These are phyloP conservation scores for Magnaporthiopsis rhizophila DNA, from an alignment of 2,329 filamentous ascomycete genomes.

Conservation along the genomic window DNA sequence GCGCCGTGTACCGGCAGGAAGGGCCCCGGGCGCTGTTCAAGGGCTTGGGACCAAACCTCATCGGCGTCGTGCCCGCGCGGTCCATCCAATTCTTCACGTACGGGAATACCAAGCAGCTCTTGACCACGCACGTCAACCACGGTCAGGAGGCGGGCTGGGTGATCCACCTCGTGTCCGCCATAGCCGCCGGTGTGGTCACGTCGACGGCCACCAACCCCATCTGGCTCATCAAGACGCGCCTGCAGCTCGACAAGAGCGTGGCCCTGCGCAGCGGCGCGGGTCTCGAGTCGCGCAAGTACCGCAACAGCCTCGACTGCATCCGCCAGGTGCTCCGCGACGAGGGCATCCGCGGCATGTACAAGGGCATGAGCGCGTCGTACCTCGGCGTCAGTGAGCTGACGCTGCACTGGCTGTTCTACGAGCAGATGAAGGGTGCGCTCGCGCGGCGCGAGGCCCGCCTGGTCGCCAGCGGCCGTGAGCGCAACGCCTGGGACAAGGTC, in stretches of 20 bases:
- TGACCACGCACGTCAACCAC: conserved; percentile 66
- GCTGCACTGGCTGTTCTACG: conserved; percentile 89
- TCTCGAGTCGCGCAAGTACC: conserved; percentile 59
- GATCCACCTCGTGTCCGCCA: conserved; percentile 70
- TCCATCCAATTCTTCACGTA: conserved; percentile 94
- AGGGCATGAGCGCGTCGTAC: conserved; percentile 85
- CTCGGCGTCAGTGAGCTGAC: conserved; percentile 85
- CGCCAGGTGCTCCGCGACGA: conserved; percentile 74
- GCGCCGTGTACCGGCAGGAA: conserved; percentile 70
- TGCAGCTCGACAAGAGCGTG: conserved; percentile 85
- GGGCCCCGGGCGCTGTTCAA: conserved; percentile 88
- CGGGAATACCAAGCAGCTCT: conserved; percentile 79
- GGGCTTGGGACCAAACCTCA: conserved; percentile 80
- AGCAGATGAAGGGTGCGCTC: conserved; percentile 78
- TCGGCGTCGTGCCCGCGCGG: conserved; percentile 81
- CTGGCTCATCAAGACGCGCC: conserved; percentile 88
- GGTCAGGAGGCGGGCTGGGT: conserved; percentile 58
- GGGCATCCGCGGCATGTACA: conserved; percentile 75
- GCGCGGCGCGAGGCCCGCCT: conserved; percentile 53
- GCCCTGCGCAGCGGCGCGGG: conserved; percentile 48
- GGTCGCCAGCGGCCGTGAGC: conserved; percentile 49
- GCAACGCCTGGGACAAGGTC: conserved; percentile 64
- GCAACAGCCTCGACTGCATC: conserved; percentile 82
- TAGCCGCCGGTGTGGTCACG: conserved; percentile 73
- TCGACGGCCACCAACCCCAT: conserved; percentile 92